phyloP scores from a whole-genome alignment of 495 filamentous ascomycete genomes.

The Apodospora peruviana region DNA sequence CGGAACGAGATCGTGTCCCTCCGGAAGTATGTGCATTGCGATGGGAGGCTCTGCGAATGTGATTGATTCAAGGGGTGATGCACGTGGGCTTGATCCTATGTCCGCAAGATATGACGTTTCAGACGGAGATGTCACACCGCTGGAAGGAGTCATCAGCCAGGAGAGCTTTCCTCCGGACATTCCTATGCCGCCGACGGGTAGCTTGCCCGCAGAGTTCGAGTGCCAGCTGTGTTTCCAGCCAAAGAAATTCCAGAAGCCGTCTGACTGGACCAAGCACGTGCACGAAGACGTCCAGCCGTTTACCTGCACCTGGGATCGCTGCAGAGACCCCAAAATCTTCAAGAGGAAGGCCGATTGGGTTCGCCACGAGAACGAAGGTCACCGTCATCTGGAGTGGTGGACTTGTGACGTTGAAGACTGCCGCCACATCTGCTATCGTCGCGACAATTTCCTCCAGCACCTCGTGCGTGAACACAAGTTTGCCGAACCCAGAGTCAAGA shows the following conservation, averaged over 20 bases:
- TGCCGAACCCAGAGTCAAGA: slow-evolving; percentile 66
- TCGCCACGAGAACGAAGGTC: slow-evolving; percentile 88
- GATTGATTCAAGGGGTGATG: slow-evolving; percentile 35
- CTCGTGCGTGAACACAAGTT: slow-evolving; percentile 90
- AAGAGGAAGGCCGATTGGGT: slow-evolving; percentile 98
- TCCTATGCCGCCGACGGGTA: slow-evolving; percentile 71
- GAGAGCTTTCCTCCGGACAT: slow-evolving; percentile 73
- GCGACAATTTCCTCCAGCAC: slow-evolving; percentile 95
- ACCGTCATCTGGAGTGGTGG: slow-evolving; percentile 93
- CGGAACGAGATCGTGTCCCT: slow-evolving; percentile 49
- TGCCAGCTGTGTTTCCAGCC: slow-evolving; percentile 86
- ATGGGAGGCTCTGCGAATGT: slow-evolving; percentile 52
- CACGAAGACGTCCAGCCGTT: slow-evolving; percentile 95
- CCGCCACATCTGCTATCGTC: slow-evolving; percentile 77
- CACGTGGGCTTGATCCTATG: slow-evolving; percentile 32
- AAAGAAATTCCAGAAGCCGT: slow-evolving; percentile 90
- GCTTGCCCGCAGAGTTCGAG: slow-evolving; percentile 85
- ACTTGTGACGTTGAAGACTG: slow-evolving; percentile 77
- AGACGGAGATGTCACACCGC: slow-evolving; percentile 57
- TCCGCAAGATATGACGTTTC: slow-evolving; percentile 47
- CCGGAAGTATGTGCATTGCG: slow-evolving; percentile 56
- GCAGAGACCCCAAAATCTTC: slow-evolving; percentile 87
- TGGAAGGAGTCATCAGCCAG: slow-evolving; percentile 62
- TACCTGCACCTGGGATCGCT: slow-evolving; percentile 84
- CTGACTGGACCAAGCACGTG: slow-evolving; percentile 97